These are phyloP conservation scores for Puccinia novopanici DNA, from an alignment of 1,284 basidiomycete genomes.

Conservation along the genomic window DNA sequence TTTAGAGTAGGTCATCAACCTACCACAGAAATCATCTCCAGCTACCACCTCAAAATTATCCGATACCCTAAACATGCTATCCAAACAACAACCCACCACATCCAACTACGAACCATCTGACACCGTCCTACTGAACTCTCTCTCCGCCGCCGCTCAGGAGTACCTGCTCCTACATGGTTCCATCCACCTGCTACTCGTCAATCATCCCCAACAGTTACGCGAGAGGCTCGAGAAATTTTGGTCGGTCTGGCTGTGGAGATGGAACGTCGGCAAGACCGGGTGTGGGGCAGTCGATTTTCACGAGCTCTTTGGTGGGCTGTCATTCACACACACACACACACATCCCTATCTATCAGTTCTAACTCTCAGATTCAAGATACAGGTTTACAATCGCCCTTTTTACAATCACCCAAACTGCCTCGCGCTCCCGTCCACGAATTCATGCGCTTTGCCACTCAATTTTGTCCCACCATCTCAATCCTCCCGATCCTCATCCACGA, in stretches of 20 bases:
- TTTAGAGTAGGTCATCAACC: constrained; percentile 42
- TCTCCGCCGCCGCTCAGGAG: constrained; percentile 35
- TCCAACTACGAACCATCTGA: constrained; percentile 38
- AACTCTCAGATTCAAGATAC: not conserved
- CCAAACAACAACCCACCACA: not conserved
- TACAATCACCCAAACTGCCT: constrained; percentile 25
- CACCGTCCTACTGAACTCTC: constrained; percentile 19
- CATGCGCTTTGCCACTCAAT: constrained; percentile 23
- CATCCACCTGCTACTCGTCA: not conserved
- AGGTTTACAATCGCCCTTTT: constrained; percentile 22
- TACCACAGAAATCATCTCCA: constrained; percentile 3
- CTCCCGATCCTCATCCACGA: constrained; percentile 41
- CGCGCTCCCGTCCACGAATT: constrained; percentile 5
- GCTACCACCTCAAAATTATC: constrained; percentile 2
- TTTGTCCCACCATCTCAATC: constrained; percentile 9
- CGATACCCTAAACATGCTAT: constrained; percentile 14
- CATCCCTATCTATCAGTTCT: not conserved
- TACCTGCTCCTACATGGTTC: constrained; percentile 41
- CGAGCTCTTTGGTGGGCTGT: constrained; percentile 45
- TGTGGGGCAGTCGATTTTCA: constrained; percentile 47
- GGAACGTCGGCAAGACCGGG: constrained; percentile 46
- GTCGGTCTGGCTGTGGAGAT: constrained; percentile 48
- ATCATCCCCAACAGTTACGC: constrained; percentile 10
- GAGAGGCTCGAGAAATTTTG: constrained; percentile 41
- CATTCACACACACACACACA: too few relatives aligned